Percentiles rank a stretch among this genome's conserved stretches.
Conservation (phyloP, 352 stramenopile genomes). For the Phytophthora pseudosyringae region DNA sequence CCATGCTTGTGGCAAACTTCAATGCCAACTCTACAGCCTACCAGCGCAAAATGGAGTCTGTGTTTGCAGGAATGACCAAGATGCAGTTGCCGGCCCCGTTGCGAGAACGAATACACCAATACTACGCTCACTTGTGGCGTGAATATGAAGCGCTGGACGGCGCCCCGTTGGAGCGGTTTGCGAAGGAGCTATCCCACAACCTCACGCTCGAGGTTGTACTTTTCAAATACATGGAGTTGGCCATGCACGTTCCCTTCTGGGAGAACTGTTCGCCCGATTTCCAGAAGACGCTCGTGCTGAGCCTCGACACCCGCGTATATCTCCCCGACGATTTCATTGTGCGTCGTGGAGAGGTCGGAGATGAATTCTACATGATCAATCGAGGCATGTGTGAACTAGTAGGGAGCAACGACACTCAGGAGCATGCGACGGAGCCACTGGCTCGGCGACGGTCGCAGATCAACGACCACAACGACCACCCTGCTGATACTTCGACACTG, state of each 20-base stretch:
- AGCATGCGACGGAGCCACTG: constrained; percentile 30
- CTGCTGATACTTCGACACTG: constrained; percentile 23
- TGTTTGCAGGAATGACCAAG: constrained; percentile 61
- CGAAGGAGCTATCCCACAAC: constrained; percentile 65
- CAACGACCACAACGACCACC: constrained; percentile 8
- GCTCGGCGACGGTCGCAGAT: constrained; percentile 21
- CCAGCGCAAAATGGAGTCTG: constrained; percentile 62
- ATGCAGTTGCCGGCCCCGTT: constrained; percentile 52
- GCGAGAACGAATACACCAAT: constrained; percentile 71
- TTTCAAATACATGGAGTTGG: constrained; percentile 73
- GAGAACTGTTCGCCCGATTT: constrained; percentile 54
- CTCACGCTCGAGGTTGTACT: constrained; percentile 69
- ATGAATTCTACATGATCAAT: constrained; percentile 77
- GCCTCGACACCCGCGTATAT: constrained; percentile 59
- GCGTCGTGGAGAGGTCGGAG: constrained; percentile 48
- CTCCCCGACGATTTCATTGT: constrained; percentile 71
- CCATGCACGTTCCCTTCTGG: constrained; percentile 56
- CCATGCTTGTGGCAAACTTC: constrained; percentile 65
- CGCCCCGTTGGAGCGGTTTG: constrained; percentile 49
- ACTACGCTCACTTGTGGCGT: constrained; percentile 72
- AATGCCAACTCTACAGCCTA: constrained; percentile 57
- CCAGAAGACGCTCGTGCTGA: constrained; percentile 58
- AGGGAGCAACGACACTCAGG: constrained; percentile 25
- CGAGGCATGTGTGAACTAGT: constrained; percentile 52
- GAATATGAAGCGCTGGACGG: constrained; percentile 74